Conservation (phyloP, 768 basidiomycete genomes). For the Strobilomyces dryophilus region DNA sequence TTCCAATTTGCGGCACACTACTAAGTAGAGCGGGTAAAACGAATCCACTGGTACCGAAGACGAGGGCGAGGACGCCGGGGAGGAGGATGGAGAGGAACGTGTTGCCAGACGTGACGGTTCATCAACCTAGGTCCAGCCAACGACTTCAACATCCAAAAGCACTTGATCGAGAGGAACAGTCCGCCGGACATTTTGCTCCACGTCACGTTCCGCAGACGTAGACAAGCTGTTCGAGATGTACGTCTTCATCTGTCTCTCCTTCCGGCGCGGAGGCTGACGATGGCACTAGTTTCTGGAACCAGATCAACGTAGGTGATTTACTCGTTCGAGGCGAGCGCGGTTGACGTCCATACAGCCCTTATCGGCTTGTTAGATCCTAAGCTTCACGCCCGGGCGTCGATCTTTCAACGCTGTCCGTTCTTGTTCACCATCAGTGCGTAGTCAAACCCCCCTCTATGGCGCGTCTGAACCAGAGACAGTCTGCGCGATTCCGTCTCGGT, state of each 20-base stretch:
- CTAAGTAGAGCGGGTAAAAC: too few species aligned
- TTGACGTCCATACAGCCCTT: slow-evolving; percentile 40
- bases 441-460: background rate
- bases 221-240: slow-evolving; percentile 83
- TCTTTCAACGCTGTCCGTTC: slow-evolving; percentile 83
- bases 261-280: slow-evolving; percentile 3
- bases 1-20: too few species aligned
- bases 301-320: slow-evolving; percentile 57
- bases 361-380: slow-evolving; percentile 77
- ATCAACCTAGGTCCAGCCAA: slow-evolving; percentile 57
- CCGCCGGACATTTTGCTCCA: slow-evolving; percentile 81
- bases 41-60: too few species aligned
- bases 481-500: slow-evolving; percentile 83
- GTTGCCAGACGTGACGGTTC: too few species aligned
- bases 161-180: slow-evolving; percentile 71
- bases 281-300: slow-evolving; percentile 55
- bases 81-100: too few species aligned
- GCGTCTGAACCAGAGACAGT: slow-evolving; percentile 38
- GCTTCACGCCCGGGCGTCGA: slow-evolving; percentile 74
- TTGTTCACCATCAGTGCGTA: slow-evolving; percentile 80
- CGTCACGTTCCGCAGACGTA: slow-evolving; percentile 72
- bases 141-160: slow-evolving; percentile 63
- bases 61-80: too few species aligned
- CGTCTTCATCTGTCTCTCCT: slow-evolving; percentile 28
- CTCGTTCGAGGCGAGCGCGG: background rate